Evolutionary conservation across 164 flowering plant species (phyloP).

Genomic region (Echeveria elegans): DNA sequence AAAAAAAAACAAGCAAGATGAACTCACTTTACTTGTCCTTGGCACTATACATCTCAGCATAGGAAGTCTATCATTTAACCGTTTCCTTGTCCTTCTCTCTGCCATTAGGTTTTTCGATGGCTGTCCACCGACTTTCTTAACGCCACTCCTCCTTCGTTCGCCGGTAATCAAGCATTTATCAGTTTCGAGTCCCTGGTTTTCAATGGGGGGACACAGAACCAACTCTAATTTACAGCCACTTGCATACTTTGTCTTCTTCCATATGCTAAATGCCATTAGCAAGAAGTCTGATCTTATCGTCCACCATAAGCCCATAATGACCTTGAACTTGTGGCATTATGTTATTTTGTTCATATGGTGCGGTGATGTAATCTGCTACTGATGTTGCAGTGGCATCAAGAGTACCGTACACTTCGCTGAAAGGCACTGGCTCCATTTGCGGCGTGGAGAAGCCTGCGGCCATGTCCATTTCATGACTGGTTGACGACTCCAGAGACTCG

Average conservation of each 20-base stretch:
- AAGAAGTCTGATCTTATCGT: slow-evolving; percentile 15
- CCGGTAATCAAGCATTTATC: slow-evolving; percentile 19
- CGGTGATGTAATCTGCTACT: slow-evolving; percentile 19
- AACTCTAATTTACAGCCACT: slow-evolving; percentile 22
- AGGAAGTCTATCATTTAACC: slow-evolving; percentile 80
- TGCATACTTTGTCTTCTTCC: slow-evolving; percentile 14
- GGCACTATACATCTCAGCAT: slow-evolving; percentile 94
- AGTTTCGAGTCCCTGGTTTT: slow-evolving; percentile 10
- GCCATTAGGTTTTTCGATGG: slow-evolving; percentile 96
- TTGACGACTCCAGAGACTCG: slow-evolving; percentile 29
- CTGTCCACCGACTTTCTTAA: slow-evolving; percentile 60
- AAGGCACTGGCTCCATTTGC: background rate
- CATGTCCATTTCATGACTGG: slow-evolving; percentile 21
- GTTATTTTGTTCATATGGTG: slow-evolving; percentile 11
- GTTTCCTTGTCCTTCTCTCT: slow-evolving; percentile 76
- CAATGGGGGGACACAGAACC: slow-evolving; percentile 18
- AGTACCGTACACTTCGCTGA: slow-evolving; percentile 14
- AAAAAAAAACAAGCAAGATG: background rate
- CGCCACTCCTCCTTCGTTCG: slow-evolving; percentile 18
- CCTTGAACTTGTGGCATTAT: slow-evolving; percentile 22
- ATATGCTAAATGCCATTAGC: slow-evolving; percentile 16
- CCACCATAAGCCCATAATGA: slow-evolving; percentile 21
- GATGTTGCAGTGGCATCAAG: slow-evolving; percentile 21
- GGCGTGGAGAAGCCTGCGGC: slow-evolving; percentile 20
- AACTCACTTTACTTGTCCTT: slow-evolving; percentile 76